Conservation (phyloP, 257 asterid species). For the Solanum stenotomum region DNA sequence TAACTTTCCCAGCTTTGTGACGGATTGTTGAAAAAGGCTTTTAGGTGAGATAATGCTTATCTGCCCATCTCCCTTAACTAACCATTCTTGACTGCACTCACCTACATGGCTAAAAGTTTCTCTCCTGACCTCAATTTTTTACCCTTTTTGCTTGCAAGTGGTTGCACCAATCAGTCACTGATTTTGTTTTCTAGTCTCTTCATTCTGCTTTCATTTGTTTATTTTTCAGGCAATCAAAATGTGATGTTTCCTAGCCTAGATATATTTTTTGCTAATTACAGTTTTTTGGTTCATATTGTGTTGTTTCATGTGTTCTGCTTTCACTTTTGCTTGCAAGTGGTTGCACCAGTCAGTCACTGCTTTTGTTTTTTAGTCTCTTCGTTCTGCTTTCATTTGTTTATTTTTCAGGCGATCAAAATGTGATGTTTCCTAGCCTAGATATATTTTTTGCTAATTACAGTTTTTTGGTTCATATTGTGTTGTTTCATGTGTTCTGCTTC, state of each 20-base stretch:
- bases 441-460: background rate
- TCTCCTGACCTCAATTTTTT: background rate
- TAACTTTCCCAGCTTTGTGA: background rate
- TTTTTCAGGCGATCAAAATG: background rate
- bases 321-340: background rate
- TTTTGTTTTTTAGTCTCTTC: background rate
- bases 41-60: background rate
- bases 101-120: background rate
- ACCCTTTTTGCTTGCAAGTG: background rate
- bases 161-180: background rate
- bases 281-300: background rate
- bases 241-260: background rate
- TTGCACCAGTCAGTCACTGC: background rate
- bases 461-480: background rate
- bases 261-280: background rate
- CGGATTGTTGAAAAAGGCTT: background rate
- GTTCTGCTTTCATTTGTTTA: background rate
- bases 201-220: background rate
- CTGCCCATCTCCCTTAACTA: background rate
- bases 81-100: background rate
- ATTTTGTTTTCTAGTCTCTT: background rate
- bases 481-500: background rate
- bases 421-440: background rate
- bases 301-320: background rate
- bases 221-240: background rate